Conservation (phyloP, 371 early-diverging fungal genomes). For the Apophysomyces trapeziformis region DNA sequence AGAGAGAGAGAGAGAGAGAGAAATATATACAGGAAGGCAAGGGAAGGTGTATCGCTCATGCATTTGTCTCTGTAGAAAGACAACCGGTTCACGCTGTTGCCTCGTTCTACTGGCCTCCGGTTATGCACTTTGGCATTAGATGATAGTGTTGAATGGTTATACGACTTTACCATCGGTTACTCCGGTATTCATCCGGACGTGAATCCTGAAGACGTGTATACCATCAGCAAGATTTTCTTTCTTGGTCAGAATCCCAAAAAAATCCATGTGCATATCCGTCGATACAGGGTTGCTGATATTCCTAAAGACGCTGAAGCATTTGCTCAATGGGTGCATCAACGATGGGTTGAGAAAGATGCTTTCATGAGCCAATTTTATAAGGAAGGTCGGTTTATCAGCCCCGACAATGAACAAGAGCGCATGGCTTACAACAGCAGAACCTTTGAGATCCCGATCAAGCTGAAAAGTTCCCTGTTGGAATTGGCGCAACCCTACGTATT, state of each 20-base stretch:
- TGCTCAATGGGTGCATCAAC: constrained; percentile 72
- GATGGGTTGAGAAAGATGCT: constrained; percentile 88
- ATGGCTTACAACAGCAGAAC: constrained; percentile 19
- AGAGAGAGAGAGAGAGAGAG: not conserved
- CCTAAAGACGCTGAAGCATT: constrained; percentile 72
- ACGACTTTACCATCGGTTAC: constrained; percentile 85
- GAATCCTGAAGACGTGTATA: constrained; percentile 75
- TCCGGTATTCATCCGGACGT: constrained; percentile 67
- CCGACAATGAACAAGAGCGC: constrained; percentile 19
- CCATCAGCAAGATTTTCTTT: constrained; percentile 68
- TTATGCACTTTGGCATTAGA: constrained; percentile 62
- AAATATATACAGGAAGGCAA: not conserved
- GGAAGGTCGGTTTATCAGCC: constrained; percentile 64
- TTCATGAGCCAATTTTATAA: constrained; percentile 81
- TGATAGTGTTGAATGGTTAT: constrained; percentile 64
- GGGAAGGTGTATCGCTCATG: not conserved
- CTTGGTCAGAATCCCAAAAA: constrained; percentile 63
- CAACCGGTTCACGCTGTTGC: constrained; percentile 66
- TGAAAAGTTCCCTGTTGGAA: constrained; percentile 31
- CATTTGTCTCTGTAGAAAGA: constrained; percentile 33
- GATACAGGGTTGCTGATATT: constrained; percentile 64
- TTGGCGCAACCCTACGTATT: constrained; percentile 34
- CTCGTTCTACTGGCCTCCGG: constrained; percentile 78
- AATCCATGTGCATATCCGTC: constrained; percentile 75
- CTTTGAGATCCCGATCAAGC: constrained; percentile 27